Evolutionary conservation across 2,329 filamentous ascomycete species (phyloP).

Genomic region (Pseudogymnoascus sp.): DNA sequence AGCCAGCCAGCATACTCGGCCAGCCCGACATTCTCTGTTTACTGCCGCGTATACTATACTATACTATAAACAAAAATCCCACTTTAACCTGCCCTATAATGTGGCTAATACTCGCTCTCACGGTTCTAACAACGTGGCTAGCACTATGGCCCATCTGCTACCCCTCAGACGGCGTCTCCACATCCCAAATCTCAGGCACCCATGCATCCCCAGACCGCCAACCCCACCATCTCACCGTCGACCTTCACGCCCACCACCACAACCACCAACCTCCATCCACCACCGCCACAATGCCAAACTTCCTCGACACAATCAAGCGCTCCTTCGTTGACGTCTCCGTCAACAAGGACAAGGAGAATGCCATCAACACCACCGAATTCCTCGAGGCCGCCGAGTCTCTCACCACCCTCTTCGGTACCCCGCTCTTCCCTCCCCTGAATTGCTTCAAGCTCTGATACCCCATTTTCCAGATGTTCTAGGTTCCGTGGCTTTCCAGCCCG

Average conservation of each 20-base stretch:
- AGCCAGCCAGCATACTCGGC: not conserved
- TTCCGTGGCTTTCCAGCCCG: conserved; percentile 71
- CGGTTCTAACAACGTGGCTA: not conserved
- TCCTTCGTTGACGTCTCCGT: conserved; percentile 79
- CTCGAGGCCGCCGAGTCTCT: conserved; percentile 84
- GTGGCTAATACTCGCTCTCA: not conserved
- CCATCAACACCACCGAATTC: conserved; percentile 75
- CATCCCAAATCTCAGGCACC: conserved; percentile 9
- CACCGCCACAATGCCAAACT: conserved; percentile 41
- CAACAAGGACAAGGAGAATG: conserved; percentile 63
- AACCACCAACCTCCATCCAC: conserved; percentile 4
- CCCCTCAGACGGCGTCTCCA: not conserved
- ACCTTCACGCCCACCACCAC: not conserved
- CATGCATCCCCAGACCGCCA: conserved; percentile 5
- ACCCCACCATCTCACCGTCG: conserved; percentile 1
- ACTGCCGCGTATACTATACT: not conserved
- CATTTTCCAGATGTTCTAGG: conserved; percentile 47
- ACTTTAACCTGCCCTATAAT: not conserved
- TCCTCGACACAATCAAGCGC: conserved; percentile 75
- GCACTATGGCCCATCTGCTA: too few species aligned
- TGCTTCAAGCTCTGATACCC: not conserved
- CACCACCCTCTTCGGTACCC: conserved; percentile 73
- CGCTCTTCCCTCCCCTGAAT: not conserved
- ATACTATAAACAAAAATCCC: not conserved
- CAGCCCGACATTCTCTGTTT: not conserved